Evolutionary conservation across 2,329 filamentous ascomycete genomes (phyloP), one percentile per base, ranked within the genome.

Genomic region (Triangularia setosa): DNA sequence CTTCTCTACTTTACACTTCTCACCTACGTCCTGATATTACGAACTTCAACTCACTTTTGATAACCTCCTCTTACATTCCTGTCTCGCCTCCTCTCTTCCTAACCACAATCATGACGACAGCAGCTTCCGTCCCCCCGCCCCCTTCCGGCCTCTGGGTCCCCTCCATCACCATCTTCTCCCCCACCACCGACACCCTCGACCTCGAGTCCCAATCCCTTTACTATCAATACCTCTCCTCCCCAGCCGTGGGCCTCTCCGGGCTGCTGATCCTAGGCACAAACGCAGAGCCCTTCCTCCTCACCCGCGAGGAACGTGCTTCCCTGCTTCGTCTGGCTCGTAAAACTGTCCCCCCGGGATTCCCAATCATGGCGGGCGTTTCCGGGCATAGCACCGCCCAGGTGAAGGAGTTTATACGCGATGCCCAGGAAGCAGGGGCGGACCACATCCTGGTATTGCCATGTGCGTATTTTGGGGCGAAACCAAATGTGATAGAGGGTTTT

Each of bases 351-450:
- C 79, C 81, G 0, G 75, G 76, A 23, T 86, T 79, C 70, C 85
- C 85, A 28, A 79, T 89, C 71, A 87, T 88, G 79, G 85, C 84
- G 3, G 88, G 88, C 33, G 84, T 87, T 6, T 82, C 86, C 18
- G 86, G 83, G 0, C 87, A 90, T 74, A 88, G 85, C 16, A 89
- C 85, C 2, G 81, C 81, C 67, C 87, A 90, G 75, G 84, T 85
- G 3, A 79, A 88, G 1, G 83, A 88, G 72, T 83, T 82, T 65
- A 80, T 87, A 61, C 70, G 73, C 27, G 87, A 90, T 70, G 87
- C 87, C 1, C 77, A 79, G 21, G 79, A 79, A 0, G 87, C 86
- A 0, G 87, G 87, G 16, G 86, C 86, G 53, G 79, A 89, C 75
- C 89, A 85, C 70, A 80, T 80, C 0, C 78, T 90, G 14, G 81